Conservation (phyloP, 2,329 filamentous ascomycete genomes). For the Cadophora sp. region DNA sequence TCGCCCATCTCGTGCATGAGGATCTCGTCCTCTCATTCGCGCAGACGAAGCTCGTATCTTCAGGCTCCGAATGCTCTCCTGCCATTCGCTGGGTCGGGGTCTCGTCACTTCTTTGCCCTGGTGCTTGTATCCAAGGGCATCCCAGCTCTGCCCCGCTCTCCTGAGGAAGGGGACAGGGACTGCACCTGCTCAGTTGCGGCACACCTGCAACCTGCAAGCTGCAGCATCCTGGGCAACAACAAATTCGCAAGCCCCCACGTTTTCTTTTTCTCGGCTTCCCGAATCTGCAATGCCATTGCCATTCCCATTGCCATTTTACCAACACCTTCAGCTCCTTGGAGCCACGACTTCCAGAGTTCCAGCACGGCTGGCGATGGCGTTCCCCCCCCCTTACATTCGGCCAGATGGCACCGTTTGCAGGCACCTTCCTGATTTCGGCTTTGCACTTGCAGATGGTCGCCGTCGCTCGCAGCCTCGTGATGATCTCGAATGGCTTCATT, state of each 20-base stretch:
- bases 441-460: background rate
- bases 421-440: constrained; percentile 14
- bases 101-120: constrained; percentile 12
- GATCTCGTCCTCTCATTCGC: constrained; percentile 17
- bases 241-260: constrained; percentile 26
- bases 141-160: constrained; percentile 20
- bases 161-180: background rate
- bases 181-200: constrained; percentile 1
- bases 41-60: constrained; percentile 8
- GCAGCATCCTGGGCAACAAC: too few relatives aligned
- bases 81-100: background rate
- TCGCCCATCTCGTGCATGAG: constrained; percentile 23
- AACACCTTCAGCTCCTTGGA: constrained; percentile 20
- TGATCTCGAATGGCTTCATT: constrained; percentile 19
- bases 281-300: constrained; percentile 25
- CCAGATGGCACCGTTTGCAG: constrained; percentile 15
- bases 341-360: constrained; percentile 23
- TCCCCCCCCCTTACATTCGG: constrained; percentile 4
- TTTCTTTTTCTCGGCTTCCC: constrained; percentile 26
- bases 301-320: background rate
- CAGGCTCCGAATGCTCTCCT: background rate
- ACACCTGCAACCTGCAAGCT: background rate
- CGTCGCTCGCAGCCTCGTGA: constrained; percentile 17
- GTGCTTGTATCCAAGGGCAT: background rate
- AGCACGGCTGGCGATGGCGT: constrained; percentile 20